Conservation (phyloP, 139 green algal species). For the Auxenochlorella protothecoides region DNA sequence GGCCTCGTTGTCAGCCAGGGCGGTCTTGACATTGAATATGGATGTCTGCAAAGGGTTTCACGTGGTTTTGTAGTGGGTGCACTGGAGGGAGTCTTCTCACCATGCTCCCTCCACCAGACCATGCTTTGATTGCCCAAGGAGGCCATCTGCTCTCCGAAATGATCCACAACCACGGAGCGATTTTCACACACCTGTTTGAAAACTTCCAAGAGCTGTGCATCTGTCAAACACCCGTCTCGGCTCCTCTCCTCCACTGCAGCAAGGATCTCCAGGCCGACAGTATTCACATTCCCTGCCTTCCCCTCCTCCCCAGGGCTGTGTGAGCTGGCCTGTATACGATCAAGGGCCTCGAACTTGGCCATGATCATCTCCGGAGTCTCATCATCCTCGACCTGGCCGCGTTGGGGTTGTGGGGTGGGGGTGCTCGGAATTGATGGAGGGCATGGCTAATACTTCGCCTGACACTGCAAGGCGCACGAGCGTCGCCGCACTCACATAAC, state of each 20-base stretch:
- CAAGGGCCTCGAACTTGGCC: conserved; percentile 84
- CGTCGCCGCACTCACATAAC: conserved; percentile 49
- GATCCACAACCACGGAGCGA: not conserved
- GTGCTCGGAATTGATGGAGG: no score
- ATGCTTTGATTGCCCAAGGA: not conserved
- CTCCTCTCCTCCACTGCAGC: not conserved
- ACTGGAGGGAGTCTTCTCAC: no score
- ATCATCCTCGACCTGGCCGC: conserved; percentile 64
- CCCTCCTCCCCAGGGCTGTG: no score
- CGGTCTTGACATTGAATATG: conserved; percentile 70
- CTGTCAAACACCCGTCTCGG: conserved; percentile 23
- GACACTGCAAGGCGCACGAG: not conserved
- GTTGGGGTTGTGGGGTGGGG: not conserved
- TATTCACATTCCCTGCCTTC: no score
- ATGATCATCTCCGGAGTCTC: conserved; percentile 95
- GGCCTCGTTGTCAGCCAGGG: conserved; percentile 23
- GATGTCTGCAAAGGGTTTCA: conserved; percentile 39
- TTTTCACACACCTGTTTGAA: conserved; percentile 49
- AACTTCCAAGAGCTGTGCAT: conserved; percentile 62
- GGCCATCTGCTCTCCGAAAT: not conserved
- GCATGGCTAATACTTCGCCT: not conserved
- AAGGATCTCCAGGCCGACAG: not conserved
- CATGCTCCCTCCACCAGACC: no score
- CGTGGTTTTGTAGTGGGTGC: no score
- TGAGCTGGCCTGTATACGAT: conserved; percentile 40